These are phyloP conservation scores for Odontarrhena argentea DNA, from an alignment of 345 rosid species.

Conservation along the genomic window DNA sequence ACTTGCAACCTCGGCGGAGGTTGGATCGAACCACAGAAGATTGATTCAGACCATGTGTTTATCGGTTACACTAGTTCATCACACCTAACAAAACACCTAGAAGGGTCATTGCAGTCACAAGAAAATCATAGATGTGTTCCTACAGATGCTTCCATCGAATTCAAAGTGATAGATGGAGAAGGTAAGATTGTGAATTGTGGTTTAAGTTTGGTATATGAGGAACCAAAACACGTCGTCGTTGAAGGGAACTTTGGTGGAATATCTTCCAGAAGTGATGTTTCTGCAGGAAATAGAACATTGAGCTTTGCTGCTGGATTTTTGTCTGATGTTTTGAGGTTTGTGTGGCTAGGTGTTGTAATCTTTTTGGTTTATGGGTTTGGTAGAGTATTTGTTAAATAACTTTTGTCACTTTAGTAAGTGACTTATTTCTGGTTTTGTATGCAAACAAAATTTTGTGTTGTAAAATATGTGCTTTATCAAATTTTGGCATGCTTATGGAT, in stretches of 20 bases:
- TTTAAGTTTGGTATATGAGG: constrained; percentile 13
- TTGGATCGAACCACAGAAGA: constrained; percentile 3
- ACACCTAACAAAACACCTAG: background rate
- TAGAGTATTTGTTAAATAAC: background rate
- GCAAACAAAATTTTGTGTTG: too few species aligned
- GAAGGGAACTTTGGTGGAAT: background rate
- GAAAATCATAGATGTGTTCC: constrained; percentile 10
- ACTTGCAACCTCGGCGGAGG: constrained; percentile 27
- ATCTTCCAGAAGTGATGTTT: background rate
- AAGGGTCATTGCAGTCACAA: background rate
- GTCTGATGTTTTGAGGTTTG: constrained; percentile 19
- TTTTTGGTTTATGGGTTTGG: constrained; percentile 25
- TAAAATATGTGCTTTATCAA: too few species aligned
- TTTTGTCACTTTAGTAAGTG: too few species aligned
- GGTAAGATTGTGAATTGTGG: constrained; percentile 20
- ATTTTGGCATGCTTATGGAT: too few species aligned
- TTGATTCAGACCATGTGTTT: constrained; percentile 22
- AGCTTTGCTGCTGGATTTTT: background rate
- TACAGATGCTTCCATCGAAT: background rate
- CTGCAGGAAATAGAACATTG: background rate
- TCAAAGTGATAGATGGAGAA: background rate
- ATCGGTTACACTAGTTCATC: constrained; percentile 11
- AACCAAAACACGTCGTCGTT: background rate
- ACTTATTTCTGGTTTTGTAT: too few species aligned
- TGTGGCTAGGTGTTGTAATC: constrained; percentile 20